Evolutionary conservation across 768 basidiomycete species (phyloP).

Genomic region (Termitomyces sp.): DNA sequence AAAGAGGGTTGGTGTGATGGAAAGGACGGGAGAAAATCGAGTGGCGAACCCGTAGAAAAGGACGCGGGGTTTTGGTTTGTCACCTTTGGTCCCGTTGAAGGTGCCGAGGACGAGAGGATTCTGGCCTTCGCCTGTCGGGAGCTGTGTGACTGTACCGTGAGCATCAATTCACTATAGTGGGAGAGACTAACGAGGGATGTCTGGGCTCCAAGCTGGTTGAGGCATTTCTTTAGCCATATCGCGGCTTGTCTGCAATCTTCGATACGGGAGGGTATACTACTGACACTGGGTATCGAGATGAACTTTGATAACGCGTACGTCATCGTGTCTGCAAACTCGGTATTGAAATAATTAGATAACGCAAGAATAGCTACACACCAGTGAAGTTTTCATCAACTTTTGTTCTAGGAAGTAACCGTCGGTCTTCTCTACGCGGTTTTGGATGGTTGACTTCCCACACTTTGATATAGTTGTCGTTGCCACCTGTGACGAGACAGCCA

Average conservation of each 20-base stretch:
- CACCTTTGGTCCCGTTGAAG: conserved; percentile 66
- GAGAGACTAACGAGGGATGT: conserved; percentile 56
- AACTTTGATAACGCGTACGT: conserved; percentile 80
- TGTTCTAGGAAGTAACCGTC: neutral
- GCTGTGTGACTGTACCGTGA: conserved; percentile 30
- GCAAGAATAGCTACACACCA: conserved; percentile 1
- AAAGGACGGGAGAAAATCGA: neutral
- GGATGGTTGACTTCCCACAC: conserved; percentile 55
- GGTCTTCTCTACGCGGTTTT: conserved; percentile 15
- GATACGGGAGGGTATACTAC: conserved; percentile 54
- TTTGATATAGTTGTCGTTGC: conserved; percentile 82
- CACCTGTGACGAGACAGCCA: conserved; percentile 65
- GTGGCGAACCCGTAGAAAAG: conserved; percentile 80
- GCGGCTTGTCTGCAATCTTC: conserved; percentile 94
- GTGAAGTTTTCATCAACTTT: conserved; percentile 1
- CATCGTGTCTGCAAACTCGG: conserved; percentile 51
- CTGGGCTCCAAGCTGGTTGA: conserved; percentile 84
- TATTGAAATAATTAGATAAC: neutral
- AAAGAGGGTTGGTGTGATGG: neutral
- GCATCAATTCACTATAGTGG: neutral
- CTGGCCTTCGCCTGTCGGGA: conserved; percentile 67
- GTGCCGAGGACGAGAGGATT: conserved; percentile 90
- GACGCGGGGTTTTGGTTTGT: conserved; percentile 60
- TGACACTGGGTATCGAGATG: conserved; percentile 83
- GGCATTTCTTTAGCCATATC: conserved; percentile 85